Percentiles rank a stretch among this genome's conserved stretches.
These are phyloP conservation scores for Xylaria bambusicola DNA, from an alignment of 495 filamentous ascomycete genomes.

Conservation along the genomic window DNA sequence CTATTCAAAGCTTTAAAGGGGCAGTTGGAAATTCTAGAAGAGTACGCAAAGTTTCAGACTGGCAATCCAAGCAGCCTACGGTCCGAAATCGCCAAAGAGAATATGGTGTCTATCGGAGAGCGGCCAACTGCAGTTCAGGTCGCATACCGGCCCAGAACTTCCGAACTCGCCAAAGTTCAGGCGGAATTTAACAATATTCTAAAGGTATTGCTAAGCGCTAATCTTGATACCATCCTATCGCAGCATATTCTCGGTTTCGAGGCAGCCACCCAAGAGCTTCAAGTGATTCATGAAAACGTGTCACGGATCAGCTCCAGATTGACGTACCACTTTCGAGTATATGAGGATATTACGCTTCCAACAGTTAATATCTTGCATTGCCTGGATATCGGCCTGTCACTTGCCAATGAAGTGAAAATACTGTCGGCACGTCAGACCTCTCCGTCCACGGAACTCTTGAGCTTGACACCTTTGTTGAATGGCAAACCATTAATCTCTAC, in stretches of 20 bases:
- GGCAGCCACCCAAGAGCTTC: slow-evolving; percentile 46
- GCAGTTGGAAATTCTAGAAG: slow-evolving; percentile 61
- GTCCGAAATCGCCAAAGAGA: slow-evolving; percentile 57
- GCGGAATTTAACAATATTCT: slow-evolving; percentile 79
- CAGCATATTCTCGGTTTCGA: slow-evolving; percentile 26
- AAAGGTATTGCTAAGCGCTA: slow-evolving; percentile 60
- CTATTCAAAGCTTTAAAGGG: slow-evolving; percentile 53
- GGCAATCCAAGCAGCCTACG: slow-evolving; percentile 67
- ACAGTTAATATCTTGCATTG: slow-evolving; percentile 79
- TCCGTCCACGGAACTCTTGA: slow-evolving; percentile 44
- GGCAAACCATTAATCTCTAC: slow-evolving; percentile 37
- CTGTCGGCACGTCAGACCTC: slow-evolving; percentile 27
- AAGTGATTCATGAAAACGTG: slow-evolving; percentile 71
- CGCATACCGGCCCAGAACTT: slow-evolving; percentile 69
- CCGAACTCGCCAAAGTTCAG: slow-evolving; percentile 71
- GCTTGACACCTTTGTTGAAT: slow-evolving; percentile 65
- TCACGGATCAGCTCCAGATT: slow-evolving; percentile 67
- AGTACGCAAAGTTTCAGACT: slow-evolving; percentile 67
- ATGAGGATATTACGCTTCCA: slow-evolving; percentile 81
- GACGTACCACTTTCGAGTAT: slow-evolving; percentile 65
- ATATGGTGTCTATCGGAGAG: slow-evolving; percentile 62
- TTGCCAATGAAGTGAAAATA: slow-evolving; percentile 48
- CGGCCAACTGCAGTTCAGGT: slow-evolving; percentile 51
- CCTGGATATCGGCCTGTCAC: slow-evolving; percentile 71
- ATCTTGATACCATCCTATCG: slow-evolving; percentile 45